Percentiles rank a stretch among this genome's conserved stretches.
These are phyloP conservation scores for Trichoderma brevicompactum DNA, from an alignment of 2,329 filamentous ascomycete genomes.

Conservation along the genomic window DNA sequence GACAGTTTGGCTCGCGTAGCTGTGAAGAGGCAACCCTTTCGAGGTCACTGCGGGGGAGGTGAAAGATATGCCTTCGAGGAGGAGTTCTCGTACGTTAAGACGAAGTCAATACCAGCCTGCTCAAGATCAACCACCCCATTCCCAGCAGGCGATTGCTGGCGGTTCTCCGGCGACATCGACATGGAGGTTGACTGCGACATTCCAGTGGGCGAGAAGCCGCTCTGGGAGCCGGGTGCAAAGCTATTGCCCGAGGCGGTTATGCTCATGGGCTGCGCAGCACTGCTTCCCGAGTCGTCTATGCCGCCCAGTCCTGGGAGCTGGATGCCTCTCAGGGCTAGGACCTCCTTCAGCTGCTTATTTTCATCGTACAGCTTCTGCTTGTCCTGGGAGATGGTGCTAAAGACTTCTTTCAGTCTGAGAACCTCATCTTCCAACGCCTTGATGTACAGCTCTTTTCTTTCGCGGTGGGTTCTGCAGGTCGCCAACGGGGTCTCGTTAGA, in stretches of 20 bases:
- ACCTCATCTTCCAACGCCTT: slow-evolving; percentile 92
- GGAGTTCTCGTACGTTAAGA: slow-evolving; percentile 78
- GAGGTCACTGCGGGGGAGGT: slow-evolving; percentile 59
- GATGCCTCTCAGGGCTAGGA: slow-evolving; percentile 60
- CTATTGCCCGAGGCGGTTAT: slow-evolving; percentile 65
- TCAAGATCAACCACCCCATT: slow-evolving; percentile 70
- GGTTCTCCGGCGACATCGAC: slow-evolving; percentile 43
- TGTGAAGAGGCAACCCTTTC: slow-evolving; percentile 17
- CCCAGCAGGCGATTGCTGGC: slow-evolving; percentile 38
- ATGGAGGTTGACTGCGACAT: slow-evolving; percentile 50
- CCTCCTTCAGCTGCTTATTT: slow-evolving; percentile 71
- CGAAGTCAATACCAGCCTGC: slow-evolving; percentile 85
- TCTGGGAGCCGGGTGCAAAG: slow-evolving; percentile 55
- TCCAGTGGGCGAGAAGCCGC: slow-evolving; percentile 54
- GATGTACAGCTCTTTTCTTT: slow-evolving; percentile 95
- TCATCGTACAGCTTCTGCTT: slow-evolving; percentile 77
- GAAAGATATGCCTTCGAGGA: slow-evolving; percentile 68
- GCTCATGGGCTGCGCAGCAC: slow-evolving; percentile 52
- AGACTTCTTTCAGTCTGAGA: slow-evolving; percentile 84
- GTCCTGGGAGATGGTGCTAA: slow-evolving; percentile 72
- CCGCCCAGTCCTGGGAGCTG: slow-evolving; percentile 38
- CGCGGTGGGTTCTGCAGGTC: slow-evolving; percentile 79
- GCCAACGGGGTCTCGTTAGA: background rate
- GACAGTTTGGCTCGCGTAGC: slow-evolving; percentile 30
- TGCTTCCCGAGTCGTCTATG: slow-evolving; percentile 51